These are phyloP conservation scores for Secale cereale DNA, from an alignment of 176 grass and related monocot genomes.

Conservation along the genomic window DNA sequence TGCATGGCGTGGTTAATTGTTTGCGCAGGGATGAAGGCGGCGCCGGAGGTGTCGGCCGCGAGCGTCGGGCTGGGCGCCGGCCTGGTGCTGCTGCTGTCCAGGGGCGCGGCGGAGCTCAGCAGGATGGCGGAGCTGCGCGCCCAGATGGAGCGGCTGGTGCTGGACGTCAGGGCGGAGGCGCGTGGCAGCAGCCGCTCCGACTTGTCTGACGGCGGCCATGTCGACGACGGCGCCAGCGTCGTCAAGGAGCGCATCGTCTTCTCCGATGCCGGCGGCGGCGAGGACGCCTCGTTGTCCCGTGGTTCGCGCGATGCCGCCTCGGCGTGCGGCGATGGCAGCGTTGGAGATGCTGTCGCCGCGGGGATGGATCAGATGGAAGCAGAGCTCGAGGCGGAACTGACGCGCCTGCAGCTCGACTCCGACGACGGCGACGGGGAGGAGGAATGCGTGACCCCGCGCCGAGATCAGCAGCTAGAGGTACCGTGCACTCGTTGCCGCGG, in stretches of 20 bases:
- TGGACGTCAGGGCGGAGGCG: conserved; percentile 42
- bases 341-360: not conserved
- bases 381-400: conserved; percentile 66
- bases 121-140: conserved; percentile 71
- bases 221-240: conserved; percentile 7
- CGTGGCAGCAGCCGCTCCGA: conserved; percentile 8
- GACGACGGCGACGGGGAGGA: not conserved
- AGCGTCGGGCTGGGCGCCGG: conserved; percentile 72
- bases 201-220: conserved; percentile 5
- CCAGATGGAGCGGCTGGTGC: conserved; percentile 70
- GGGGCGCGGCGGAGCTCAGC: conserved; percentile 65
- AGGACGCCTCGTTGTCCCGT: not conserved
- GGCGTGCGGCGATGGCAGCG: not conserved
- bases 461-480: conserved; percentile 32
- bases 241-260: not conserved
- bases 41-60: conserved; percentile 43
- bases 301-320: not conserved
- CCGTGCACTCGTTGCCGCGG: not conserved
- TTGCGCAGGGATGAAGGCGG: conserved; percentile 53
- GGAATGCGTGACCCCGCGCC: not conserved
- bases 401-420: conserved; percentile 28
- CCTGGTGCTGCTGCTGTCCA: conserved; percentile 60
- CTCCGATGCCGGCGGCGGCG: not conserved
- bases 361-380: conserved; percentile 67
- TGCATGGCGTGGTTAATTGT: not conserved